A percentile compares a stretch with the other conserved stretches of the same genome.
Conservation (phyloP, 345 rosid species). For the Toxicodendron radicans region DNA sequence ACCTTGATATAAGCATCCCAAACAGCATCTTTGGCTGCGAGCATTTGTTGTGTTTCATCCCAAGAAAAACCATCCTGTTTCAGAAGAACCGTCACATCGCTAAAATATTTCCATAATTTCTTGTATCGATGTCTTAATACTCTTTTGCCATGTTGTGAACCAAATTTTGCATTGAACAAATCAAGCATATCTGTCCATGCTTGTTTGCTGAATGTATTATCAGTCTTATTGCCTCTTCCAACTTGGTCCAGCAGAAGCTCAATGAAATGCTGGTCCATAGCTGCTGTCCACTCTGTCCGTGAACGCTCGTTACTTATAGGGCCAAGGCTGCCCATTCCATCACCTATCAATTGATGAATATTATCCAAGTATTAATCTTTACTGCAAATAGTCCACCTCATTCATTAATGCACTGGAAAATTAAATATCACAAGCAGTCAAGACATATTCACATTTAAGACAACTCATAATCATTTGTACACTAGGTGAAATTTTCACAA, state of each 20-base stretch:
- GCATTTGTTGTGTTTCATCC: constrained; percentile 62
- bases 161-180: constrained; percentile 64
- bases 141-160: constrained; percentile 70
- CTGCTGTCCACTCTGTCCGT: constrained; percentile 73
- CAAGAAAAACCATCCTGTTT: constrained; percentile 67
- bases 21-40: constrained; percentile 54
- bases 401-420: neutral
- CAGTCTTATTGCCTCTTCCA: constrained; percentile 64
- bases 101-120: constrained; percentile 67
- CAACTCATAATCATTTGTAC: neutral
- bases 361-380: constrained; percentile 6
- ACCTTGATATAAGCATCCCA: constrained; percentile 84
- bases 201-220: constrained; percentile 63
- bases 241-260: constrained; percentile 81
- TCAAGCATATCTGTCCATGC: constrained; percentile 84
- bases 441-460: constrained; percentile 1
- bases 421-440: constrained; percentile 5
- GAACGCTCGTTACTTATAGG: constrained; percentile 42
- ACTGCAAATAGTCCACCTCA: neutral
- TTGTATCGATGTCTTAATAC: constrained; percentile 76
- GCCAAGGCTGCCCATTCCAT: constrained; percentile 31
- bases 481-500: neutral
- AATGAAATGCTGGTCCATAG: constrained; percentile 73
- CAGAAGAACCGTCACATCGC: constrained; percentile 50
- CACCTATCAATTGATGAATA: constrained; percentile 45